Conservation (phyloP, 495 filamentous ascomycete species). For the Penicillium verhagenii region DNA sequence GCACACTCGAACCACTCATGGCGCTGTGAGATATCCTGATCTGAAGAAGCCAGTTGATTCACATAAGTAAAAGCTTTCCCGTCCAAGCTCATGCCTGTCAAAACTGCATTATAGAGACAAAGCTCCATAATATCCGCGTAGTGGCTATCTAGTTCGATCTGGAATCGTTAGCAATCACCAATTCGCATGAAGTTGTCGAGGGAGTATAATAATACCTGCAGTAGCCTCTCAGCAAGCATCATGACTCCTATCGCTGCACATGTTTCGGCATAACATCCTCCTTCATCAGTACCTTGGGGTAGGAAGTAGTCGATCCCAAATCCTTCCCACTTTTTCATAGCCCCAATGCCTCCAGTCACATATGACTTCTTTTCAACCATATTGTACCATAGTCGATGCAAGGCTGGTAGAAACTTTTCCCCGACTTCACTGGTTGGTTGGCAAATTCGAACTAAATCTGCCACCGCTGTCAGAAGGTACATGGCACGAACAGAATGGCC, state of each 20-base stretch:
- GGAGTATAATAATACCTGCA: constrained; percentile 39
- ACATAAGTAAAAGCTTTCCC: constrained; percentile 52
- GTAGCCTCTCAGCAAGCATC: constrained; percentile 54
- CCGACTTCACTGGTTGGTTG: constrained; percentile 22
- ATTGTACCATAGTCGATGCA: constrained; percentile 53
- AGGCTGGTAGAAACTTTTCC: constrained; percentile 22
- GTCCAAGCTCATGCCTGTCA: constrained; percentile 48
- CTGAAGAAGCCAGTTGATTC: constrained; percentile 55
- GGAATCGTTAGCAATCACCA: constrained; percentile 1
- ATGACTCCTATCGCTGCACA: constrained; percentile 62
- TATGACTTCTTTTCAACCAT: constrained; percentile 61
- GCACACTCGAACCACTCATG: constrained; percentile 55
- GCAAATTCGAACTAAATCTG: constrained; percentile 32
- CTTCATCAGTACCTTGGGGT: constrained; percentile 55
- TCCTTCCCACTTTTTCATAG: constrained; percentile 60
- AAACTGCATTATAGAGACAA: constrained; percentile 58
- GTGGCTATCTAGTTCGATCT: constrained; percentile 49
- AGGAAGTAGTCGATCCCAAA: constrained; percentile 61
- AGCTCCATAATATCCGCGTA: constrained; percentile 61
- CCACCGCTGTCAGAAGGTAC: constrained; percentile 49
- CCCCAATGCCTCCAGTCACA: constrained; percentile 60
- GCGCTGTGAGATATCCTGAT: constrained; percentile 39
- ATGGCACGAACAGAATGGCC: constrained; percentile 61
- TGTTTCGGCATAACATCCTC: constrained; percentile 62
- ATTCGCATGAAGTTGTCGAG: no score